Conservation (phyloP, 768 basidiomycete species). For the Russula ochroleuca region DNA sequence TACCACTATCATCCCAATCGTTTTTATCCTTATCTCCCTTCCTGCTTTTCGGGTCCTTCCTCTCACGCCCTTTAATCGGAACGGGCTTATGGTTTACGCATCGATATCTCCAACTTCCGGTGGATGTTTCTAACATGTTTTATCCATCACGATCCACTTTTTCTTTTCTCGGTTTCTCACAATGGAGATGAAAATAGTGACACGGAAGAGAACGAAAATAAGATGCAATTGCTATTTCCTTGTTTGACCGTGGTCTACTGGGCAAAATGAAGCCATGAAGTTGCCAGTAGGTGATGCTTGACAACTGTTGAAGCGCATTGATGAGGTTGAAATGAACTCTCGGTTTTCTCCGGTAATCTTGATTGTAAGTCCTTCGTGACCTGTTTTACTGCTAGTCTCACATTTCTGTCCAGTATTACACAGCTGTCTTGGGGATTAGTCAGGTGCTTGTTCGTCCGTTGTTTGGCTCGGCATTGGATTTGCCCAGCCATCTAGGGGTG, state of each 20-base stretch:
- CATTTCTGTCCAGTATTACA: neutral
- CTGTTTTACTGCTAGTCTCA: neutral
- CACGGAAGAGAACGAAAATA: neutral
- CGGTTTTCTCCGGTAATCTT: neutral
- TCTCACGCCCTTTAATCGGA: neutral
- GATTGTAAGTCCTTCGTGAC: neutral
- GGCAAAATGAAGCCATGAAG: neutral
- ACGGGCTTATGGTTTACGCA: neutral
- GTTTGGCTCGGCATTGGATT: neutral
- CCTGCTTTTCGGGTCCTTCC: neutral
- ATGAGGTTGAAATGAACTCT: neutral
- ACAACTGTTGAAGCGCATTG: neutral
- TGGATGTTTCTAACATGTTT: neutral
- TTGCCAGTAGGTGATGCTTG: neutral
- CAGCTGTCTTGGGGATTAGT: neutral
- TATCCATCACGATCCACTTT: neutral
- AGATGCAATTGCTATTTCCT: neutral
- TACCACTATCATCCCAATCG: slow-evolving; percentile 11
- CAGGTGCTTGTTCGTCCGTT: too few relatives aligned
- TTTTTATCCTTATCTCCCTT: too few relatives aligned
- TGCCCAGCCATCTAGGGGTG: neutral
- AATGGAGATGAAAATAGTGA: too few relatives aligned
- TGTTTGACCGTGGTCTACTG: neutral
- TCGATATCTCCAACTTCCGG: neutral
- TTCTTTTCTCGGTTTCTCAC: neutral